Base-by-base conservation (phyloP, 768 basidiomycete species). In the Butyriboletus loyo region DNA sequence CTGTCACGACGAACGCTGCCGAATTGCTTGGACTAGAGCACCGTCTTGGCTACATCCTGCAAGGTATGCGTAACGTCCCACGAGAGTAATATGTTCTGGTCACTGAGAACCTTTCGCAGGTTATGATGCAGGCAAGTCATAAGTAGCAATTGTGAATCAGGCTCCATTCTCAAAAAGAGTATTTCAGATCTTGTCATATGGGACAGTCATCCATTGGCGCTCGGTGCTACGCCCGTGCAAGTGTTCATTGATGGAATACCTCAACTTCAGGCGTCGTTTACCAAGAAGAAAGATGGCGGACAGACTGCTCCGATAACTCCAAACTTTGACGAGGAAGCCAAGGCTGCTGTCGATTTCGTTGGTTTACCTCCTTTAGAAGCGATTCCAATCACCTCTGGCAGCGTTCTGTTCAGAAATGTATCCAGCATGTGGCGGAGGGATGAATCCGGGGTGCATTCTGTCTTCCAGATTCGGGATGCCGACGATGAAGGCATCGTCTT, bases 201-300 rank as follows among this genome's bases (percentile, higher is more conserved):
- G 86, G 85, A 89, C 53, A 81, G 81, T 5, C 89, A 92, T 66
- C 92, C 91, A 0, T 76, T 95, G 24, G 63, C 80, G 0, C 74
- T 93, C 4, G 91, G 90, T 21, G 86, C 91, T 0, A 92, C 89
- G 1, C 92, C 92, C 0, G 68, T 73, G 4, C 90, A 93, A 61
- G 89, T 92, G 0, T 91, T 79, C 67, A 85, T 93, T 49, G 92
- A 95, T 58, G 92, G 92, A 11, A 86, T 93, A 50, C 66, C 83
- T 0, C 92, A 94, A 66, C 63, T 76, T 17, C 46, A 61, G 5
- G 24, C 63, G 3, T 72, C 83, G 0, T 54, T 66, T 1, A 46
- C 72, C 2, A 47, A 55, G 6, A 89, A 89, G 63, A 77, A 80
- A 0, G 53, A 59, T 0, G 59, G 65, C 1, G 74, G 79, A 44